Evolutionary conservation across 495 filamentous ascomycete genomes (phyloP).

Genomic region (Emericellopsis terricola): DNA sequence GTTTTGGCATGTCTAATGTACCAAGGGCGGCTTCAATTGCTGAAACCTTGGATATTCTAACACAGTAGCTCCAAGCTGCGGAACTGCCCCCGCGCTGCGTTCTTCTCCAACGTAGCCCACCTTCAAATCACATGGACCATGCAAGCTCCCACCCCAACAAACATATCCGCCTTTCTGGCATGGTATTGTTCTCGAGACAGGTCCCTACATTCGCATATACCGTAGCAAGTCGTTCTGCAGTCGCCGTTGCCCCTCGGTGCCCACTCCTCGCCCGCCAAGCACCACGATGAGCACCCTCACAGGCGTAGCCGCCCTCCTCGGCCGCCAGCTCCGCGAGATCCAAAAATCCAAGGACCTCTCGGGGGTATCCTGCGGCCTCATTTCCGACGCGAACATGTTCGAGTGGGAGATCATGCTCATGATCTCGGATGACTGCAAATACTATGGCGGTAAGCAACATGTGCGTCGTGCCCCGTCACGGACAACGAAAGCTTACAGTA

Average conservation of each 20-base stretch:
- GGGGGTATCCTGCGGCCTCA: conserved; percentile 81
- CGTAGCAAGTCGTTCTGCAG: too few species aligned
- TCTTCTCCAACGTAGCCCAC: background rate
- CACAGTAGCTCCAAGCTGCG: background rate
- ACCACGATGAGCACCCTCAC: conserved; percentile 2
- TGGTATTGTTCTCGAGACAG: too few species aligned
- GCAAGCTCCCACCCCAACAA: too few species aligned
- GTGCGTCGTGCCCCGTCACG: background rate
- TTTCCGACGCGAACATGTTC: conserved; percentile 76
- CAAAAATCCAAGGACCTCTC: conserved; percentile 80
- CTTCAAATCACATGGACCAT: too few species aligned
- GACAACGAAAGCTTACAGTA: background rate
- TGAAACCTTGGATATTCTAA: too few species aligned
- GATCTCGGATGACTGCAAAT: conserved; percentile 91
- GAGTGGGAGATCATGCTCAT: conserved; percentile 99
- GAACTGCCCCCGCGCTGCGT: background rate
- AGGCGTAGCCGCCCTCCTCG: conserved; percentile 46
- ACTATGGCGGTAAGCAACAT: conserved; percentile 55
- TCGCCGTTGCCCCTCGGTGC: too few species aligned
- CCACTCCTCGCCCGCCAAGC: too few species aligned
- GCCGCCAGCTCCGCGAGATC: conserved; percentile 82
- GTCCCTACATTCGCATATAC: too few species aligned
- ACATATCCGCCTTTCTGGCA: too few species aligned
- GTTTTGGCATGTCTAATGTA: too few species aligned
- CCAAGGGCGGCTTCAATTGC: too few species aligned